These are phyloP conservation scores for Euphorbia celastroides DNA, from an alignment of 441 rosid species.

Conservation along the genomic window DNA sequence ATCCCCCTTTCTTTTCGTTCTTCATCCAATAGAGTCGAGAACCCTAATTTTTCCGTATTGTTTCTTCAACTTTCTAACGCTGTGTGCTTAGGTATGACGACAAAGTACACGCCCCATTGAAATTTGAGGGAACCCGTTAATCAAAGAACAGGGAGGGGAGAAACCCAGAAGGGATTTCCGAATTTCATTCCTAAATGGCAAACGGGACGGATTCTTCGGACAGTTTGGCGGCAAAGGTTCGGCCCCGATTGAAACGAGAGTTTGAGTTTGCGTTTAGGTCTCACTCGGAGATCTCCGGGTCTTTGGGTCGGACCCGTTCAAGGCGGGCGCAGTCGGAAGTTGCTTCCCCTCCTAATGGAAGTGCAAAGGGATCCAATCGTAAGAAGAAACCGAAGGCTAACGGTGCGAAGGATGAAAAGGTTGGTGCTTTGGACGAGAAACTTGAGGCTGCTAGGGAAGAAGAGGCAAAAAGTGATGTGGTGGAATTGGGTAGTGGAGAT, in stretches of 20 bases:
- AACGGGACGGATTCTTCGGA: constrained; percentile 56
- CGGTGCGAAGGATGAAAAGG: constrained; percentile 26
- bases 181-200: constrained; percentile 41
- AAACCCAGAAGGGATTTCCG: neutral
- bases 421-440: constrained; percentile 30
- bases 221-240: constrained; percentile 45
- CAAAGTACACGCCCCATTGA: neutral
- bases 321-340: constrained; percentile 24
- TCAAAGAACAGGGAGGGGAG: neutral
- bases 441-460: constrained; percentile 29
- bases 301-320: constrained; percentile 70
- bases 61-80: neutral
- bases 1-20: neutral
- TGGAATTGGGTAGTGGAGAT: constrained; percentile 32
- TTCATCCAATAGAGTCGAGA: neutral
- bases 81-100: neutral
- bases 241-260: constrained; percentile 80
- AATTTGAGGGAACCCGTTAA: constrained; percentile 2
- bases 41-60: too few relatives aligned
- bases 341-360: constrained; percentile 4
- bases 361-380: constrained; percentile 6
- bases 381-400: constrained; percentile 31
- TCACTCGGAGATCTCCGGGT: constrained; percentile 71
- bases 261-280: constrained; percentile 72
- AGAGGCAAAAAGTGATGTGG: constrained; percentile 49